A percentile compares a stretch with the other conserved stretches of the same genome.
These are phyloP conservation scores for Nemania bipapillata DNA, from an alignment of 2,329 filamentous ascomycete species.

Conservation along the genomic window DNA sequence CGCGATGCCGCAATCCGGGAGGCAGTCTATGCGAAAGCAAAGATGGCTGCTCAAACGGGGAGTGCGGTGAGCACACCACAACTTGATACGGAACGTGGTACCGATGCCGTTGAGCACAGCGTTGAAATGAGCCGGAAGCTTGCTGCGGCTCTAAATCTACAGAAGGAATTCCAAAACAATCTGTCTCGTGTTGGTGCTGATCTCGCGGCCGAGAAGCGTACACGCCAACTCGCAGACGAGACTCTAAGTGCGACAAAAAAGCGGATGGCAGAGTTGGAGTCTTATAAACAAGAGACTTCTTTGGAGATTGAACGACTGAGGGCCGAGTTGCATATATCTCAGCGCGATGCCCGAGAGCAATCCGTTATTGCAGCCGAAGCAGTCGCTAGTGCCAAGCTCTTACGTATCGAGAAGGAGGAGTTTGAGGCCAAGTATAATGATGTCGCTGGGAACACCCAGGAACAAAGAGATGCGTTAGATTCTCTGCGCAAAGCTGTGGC, in stretches of 20 bases:
- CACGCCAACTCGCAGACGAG: conserved; percentile 87
- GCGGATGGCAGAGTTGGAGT: conserved; percentile 84
- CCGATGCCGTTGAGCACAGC: conserved; percentile 66
- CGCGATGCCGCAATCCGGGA: conserved; percentile 93
- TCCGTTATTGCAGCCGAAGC: conserved; percentile 81
- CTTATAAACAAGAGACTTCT: conserved; percentile 82
- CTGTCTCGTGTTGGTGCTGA: conserved; percentile 76
- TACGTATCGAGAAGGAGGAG: conserved; percentile 88
- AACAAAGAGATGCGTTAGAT: conserved; percentile 75
- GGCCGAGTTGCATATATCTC: conserved; percentile 82
- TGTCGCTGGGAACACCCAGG: conserved; percentile 72
- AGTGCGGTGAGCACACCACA: conserved; percentile 71
- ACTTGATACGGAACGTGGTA: conserved; percentile 69
- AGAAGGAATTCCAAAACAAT: conserved; percentile 82
- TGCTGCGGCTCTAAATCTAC: conserved; percentile 79
- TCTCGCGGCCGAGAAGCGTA: conserved; percentile 81
- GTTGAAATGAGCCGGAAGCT: conserved; percentile 83
- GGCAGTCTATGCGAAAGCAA: conserved; percentile 93
- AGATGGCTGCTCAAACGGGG: conserved; percentile 78
- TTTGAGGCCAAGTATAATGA: conserved; percentile 75
- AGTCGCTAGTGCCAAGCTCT: conserved; percentile 75
- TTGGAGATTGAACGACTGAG: conserved; percentile 87
- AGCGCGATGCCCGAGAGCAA: conserved; percentile 83
- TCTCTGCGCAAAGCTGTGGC: conserved; percentile 80
- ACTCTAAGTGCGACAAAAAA: conserved; percentile 83